Evolutionary conservation across 129 eudicot species (phyloP).

Genomic region (Lactuca sativa): DNA sequence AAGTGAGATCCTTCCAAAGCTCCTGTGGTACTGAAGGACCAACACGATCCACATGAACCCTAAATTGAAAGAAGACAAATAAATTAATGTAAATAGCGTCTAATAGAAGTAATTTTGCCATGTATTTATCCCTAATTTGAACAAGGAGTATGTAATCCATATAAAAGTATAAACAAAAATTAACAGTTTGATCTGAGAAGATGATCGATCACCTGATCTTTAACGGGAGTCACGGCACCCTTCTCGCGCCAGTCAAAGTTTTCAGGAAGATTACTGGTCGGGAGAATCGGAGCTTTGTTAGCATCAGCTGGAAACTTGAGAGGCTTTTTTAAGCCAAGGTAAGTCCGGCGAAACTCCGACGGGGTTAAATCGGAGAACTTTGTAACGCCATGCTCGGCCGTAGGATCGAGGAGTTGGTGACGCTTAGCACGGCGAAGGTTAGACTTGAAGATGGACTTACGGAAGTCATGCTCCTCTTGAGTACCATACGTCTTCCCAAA

Average conservation of each 20-base stretch:
- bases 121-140: slow-evolving; percentile 2
- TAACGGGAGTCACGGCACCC: slow-evolving; percentile 80
- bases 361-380: slow-evolving; percentile 87
- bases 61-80: slow-evolving; percentile 12
- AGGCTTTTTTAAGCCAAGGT: slow-evolving; percentile 48
- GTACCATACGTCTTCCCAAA: slow-evolving; percentile 52
- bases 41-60: slow-evolving; percentile 98
- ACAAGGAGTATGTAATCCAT: not conserved
- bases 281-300: slow-evolving; percentile 71
- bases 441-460: slow-evolving; percentile 63
- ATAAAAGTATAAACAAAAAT: not conserved
- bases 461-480: slow-evolving; percentile 71
- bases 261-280: slow-evolving; percentile 57
- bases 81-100: not conserved
- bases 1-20: slow-evolving; percentile 88
- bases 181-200: not conserved
- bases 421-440: slow-evolving; percentile 87
- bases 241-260: slow-evolving; percentile 86
- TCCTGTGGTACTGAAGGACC: slow-evolving; percentile 91
- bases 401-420: slow-evolving; percentile 76
- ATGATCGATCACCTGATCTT: slow-evolving; percentile 62
- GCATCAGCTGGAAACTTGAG: slow-evolving; percentile 65
- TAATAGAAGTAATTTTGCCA: not conserved
- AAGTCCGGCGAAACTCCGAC: slow-evolving; percentile 58
- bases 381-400: slow-evolving; percentile 83